A percentile compares a stretch with the other conserved stretches of the same genome.
Conservation (phyloP, 2,329 filamentous ascomycete species). For the Davidsoniella eucalypti region DNA sequence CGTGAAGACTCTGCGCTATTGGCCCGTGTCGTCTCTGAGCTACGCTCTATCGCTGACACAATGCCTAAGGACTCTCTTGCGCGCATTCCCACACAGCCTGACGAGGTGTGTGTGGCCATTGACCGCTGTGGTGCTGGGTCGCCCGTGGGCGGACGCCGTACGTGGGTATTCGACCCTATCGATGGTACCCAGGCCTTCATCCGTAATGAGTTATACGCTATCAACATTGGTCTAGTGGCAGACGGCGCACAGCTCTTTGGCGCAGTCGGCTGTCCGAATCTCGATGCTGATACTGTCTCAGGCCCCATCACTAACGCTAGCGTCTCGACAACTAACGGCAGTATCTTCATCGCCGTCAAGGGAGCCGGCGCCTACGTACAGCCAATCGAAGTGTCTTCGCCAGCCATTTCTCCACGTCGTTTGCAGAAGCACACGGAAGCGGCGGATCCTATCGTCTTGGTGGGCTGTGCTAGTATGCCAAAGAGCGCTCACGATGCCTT, state of each 20-base stretch:
- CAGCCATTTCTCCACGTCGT: slow-evolving; percentile 15
- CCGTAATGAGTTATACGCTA: slow-evolving; percentile 36
- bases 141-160: slow-evolving; percentile 23
- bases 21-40: slow-evolving; percentile 30
- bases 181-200: slow-evolving; percentile 44
- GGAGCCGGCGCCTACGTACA: slow-evolving; percentile 32
- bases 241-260: slow-evolving; percentile 33
- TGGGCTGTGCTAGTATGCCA: slow-evolving; percentile 30
- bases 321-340: slow-evolving; percentile 29
- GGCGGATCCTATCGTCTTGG: slow-evolving; percentile 22
- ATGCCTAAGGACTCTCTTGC: slow-evolving; percentile 17
- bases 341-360: slow-evolving; percentile 33
- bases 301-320: slow-evolving; percentile 27
- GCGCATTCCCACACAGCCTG: slow-evolving; percentile 21
- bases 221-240: slow-evolving; percentile 37
- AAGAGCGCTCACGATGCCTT: slow-evolving; percentile 32
- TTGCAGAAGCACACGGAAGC: slow-evolving; percentile 16
- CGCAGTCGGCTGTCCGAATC: slow-evolving; percentile 32
- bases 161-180: slow-evolving; percentile 45
- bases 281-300: slow-evolving; percentile 24
- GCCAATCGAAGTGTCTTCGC: slow-evolving; percentile 20
- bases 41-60: slow-evolving; percentile 18
- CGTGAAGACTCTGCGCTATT: slow-evolving; percentile 26
- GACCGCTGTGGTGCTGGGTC: slow-evolving; percentile 29
- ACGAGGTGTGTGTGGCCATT: slow-evolving; percentile 35